Evolutionary conservation across 192 early-diverging fungal species (phyloP), one percentile per base, ranked within the genome.

Genomic region (Phlyctochytrium planicorne): DNA sequence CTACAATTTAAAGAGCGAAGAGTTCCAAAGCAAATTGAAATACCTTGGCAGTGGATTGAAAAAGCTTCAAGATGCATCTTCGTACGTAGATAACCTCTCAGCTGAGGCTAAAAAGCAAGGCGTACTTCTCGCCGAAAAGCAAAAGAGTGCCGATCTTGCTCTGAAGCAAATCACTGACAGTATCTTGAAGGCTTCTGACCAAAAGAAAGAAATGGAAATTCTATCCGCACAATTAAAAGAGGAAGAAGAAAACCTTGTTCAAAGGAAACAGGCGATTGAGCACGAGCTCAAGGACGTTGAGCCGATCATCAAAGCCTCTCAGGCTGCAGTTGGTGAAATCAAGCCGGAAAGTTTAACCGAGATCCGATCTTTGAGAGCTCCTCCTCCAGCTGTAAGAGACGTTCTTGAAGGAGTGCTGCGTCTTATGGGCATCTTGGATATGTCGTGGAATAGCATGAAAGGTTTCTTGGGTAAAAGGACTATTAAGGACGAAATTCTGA

Each of bases 391-490:
- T 14, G 79, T 88, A 50, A 59, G 86, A 47, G 86, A 88, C 71
- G 86, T 88, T 3, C 73, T 88, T 17, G 86, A 88, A 67, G 86
- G 80, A 14, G 84, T 88, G 12, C 59, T 88, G 36, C 52, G 84
- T 10, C 66, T 88, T 14, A 84, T 88, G 78, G 86, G 86, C 30
- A 81, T 74, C 30, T 62, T 84, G 50, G 86, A 88, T 63, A 87
- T 85, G 79, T 87, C 84, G 2, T 88, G 86, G 86, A 87, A 83
- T 37, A 87, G 83, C 66, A 88, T 88, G 86, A 88, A 87, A 62
- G 76, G 82, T 0, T 87, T 88, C 65, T 70, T 88, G 24, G 86
- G 86, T 25, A 84, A 88, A 63, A 31, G 86, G 31, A 83, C 82
- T 0, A 73, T 88, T 6, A 88, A 88, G 57, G 86, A 88, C 27